Base-by-base conservation (phyloP, 2,329 filamentous ascomycete genomes). In the Talaromyces pinophilus region DNA sequence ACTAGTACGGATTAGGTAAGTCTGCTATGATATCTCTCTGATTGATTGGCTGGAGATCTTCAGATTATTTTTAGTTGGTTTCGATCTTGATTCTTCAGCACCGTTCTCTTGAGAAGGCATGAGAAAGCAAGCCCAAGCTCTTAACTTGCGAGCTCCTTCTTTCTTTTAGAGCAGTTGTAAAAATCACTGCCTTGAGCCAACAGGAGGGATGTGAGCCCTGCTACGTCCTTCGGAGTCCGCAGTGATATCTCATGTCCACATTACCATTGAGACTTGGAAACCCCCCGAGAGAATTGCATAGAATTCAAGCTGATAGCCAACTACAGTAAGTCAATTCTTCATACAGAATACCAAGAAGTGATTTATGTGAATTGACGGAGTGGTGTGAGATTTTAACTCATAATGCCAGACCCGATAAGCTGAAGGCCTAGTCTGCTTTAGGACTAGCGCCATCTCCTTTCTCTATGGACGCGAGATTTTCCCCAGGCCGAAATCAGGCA, bases 401-500 rank as follows among this genome's bases (percentile, higher is more conserved):
- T 11, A 22, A 8, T 38, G 54, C 54, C 54, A 33, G 54, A 13
- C n/a, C 54, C 54, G 54, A 57, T 57, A 25, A 22, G 54, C 54
- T 57, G 33, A 57, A 57, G 0, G 11, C 8, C 54, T 57, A 57
- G 19, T 22, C 54, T 2, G 1, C 40, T 30, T 42, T 38, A 2
- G 50, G 38, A 30, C 44, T 64, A 64, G 52, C 52, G 40, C n/a
- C 52, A 30, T 38, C 48, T 62, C 54, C 48, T 48, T 38, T 42
- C 40, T 57, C 61, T 42, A 63, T 40, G 35, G 25, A 35, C 52
- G 52, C 62, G 62, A 42, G 30, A 46, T 35, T 62, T 52, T 62
- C 54, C 54, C 54, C 54, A 38, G 54, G 54, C 54, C 15, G 19
- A 40, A 38, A 15, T 57, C 33, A 57, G 52, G 52, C 13, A 55